These are phyloP conservation scores for Metschnikowia kofuensis DNA, from an alignment of 805 yeast species.

Conservation along the genomic window DNA sequence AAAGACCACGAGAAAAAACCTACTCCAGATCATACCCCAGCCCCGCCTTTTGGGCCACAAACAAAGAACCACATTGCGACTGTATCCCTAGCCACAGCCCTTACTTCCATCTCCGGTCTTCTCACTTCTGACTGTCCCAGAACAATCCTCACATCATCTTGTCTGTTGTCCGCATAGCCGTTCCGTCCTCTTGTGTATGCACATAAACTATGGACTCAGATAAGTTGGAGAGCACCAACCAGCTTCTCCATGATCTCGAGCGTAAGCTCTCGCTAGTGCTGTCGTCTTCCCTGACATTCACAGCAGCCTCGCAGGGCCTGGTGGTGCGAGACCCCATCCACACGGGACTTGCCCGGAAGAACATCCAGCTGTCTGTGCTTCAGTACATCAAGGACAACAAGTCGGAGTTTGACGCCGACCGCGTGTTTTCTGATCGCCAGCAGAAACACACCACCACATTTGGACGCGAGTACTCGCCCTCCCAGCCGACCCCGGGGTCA, in stretches of 20 bases:
- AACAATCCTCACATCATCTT: neutral
- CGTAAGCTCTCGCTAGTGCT: constrained; percentile 33
- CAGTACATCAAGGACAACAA: constrained; percentile 30
- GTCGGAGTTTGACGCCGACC: constrained; percentile 31
- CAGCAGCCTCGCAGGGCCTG: constrained; percentile 20
- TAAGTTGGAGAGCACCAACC: constrained; percentile 27
- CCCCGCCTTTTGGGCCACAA: neutral
- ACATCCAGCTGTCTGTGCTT: constrained; percentile 32
- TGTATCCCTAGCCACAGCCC: neutral
- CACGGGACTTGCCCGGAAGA: constrained; percentile 25
- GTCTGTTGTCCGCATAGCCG: neutral
- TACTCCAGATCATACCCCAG: neutral
- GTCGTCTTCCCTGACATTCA: constrained; percentile 28
- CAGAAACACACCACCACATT: constrained; percentile 29
- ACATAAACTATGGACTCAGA: constrained; percentile 9
- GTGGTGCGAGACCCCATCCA: constrained; percentile 21
- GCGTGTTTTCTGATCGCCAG: constrained; percentile 37
- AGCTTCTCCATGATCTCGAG: constrained; percentile 30
- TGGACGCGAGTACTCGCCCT: constrained; percentile 24
- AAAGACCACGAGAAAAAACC: neutral
- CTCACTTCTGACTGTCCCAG: neutral
- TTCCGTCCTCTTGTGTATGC: neutral
- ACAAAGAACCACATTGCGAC: neutral
- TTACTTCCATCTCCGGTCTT: neutral
- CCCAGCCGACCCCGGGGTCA: neutral